Evolutionary conservation across 2,329 filamentous ascomycete species (phyloP), one percentile per base, ranked within the genome.

Genomic region (Gliomastix tumulicola): DNA sequence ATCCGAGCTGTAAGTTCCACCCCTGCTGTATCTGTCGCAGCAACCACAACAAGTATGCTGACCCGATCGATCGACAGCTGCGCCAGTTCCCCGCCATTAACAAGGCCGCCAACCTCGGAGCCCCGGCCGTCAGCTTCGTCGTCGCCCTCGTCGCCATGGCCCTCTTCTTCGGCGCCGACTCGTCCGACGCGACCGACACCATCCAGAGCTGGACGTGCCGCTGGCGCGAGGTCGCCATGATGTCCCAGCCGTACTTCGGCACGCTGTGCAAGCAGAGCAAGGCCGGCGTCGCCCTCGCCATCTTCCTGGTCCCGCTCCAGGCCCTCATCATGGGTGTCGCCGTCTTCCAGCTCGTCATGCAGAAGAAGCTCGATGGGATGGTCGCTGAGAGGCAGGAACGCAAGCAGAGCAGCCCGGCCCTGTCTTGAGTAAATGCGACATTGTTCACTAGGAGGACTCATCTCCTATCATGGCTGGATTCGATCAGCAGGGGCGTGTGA

Each of bases 131-230:
- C n/a, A 51, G 47, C 16, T 48, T 65, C 36, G 42, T 57, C 33
- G 54, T 53, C 11, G 66, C 71, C 27, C 51, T 79, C 34, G 59
- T 78, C 38, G 66, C 69, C 42, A 69, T 76, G 49, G 58, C 65
- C 35, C 67, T 80, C 54, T 78, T 74, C 53, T 81, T 78, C 49
- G 63, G 62, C 37, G 54, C 65, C 15, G 79, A 76, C 4, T 56
- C 55, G 12, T 63, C 60, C 7, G 72, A 77, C 49, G 63, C 60
- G 8, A 58, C 60, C 40, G 73, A 77, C 49, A 76, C 73, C 7
- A 55, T 81, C 10, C 63, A 79, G 49, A 77, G 72, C 54, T 82
- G 77, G 77, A 72, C 67, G 28, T 82, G 77, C 54, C 73, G 74
- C 43, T 82, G 77, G 76, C 55, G 59, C 8, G 48, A 60, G 17